phyloP scores from a whole-genome alignment of 2,329 filamentous ascomycete genomes.

The Epichloe festucae region DNA sequence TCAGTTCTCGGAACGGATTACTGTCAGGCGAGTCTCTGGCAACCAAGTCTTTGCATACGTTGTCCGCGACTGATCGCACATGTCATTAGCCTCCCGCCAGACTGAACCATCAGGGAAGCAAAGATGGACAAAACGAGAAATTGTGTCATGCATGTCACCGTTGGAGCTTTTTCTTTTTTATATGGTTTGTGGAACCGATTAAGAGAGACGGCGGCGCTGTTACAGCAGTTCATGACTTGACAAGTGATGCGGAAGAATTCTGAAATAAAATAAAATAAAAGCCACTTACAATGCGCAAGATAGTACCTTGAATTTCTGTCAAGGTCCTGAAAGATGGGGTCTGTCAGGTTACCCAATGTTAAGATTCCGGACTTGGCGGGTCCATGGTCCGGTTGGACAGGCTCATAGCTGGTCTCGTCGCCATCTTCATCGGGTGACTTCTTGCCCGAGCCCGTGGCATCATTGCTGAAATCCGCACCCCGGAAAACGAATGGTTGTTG shows the following conservation, averaged over 20 bases:
- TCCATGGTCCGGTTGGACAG: neutral
- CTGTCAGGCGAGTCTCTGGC: slow-evolving; percentile 30
- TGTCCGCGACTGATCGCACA: slow-evolving; percentile 24
- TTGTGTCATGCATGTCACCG: neutral
- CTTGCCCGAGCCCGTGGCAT: neutral
- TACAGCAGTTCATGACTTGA: neutral
- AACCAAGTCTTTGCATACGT: slow-evolving; percentile 42
- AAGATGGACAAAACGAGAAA: neutral
- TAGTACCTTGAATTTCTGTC: slow-evolving; percentile 32
- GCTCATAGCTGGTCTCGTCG: neutral
- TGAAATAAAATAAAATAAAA: neutral
- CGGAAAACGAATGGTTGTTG: neutral
- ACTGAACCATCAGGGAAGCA: neutral
- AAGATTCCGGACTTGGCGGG: neutral
- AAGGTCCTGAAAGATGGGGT: slow-evolving; percentile 43
- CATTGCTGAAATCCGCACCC: neutral
- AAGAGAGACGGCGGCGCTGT: slow-evolving; percentile 23
- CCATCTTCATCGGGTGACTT: neutral
- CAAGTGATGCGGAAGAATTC: neutral
- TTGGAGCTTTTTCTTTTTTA: neutral
- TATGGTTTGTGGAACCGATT: too few species aligned
- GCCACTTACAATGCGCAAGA: slow-evolving; percentile 35
- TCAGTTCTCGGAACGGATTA: slow-evolving; percentile 36
- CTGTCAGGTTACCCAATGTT: slow-evolving; percentile 24
- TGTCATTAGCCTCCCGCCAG: slow-evolving; percentile 12